Conservation (phyloP, 345 rosid genomes). For the Firmiana major region DNA sequence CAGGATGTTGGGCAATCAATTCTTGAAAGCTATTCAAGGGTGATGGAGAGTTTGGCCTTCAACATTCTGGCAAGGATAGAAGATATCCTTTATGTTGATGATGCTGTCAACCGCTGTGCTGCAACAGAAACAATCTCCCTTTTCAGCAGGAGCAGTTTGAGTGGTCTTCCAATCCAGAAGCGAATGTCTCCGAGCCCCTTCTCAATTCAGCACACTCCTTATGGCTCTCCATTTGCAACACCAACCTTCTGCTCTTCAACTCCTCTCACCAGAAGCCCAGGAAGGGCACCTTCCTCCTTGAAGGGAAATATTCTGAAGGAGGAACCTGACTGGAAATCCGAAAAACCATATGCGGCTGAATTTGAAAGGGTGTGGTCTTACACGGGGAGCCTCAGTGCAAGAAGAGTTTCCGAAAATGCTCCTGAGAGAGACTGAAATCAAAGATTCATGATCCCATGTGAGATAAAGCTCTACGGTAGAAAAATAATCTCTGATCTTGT, state of each 20-base stretch:
- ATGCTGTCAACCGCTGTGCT: conserved; percentile 53
- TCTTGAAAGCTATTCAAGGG: conserved; percentile 97
- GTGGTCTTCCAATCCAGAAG: conserved; percentile 68
- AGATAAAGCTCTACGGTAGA: neutral
- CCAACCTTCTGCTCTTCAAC: conserved; percentile 58
- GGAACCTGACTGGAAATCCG: conserved; percentile 31
- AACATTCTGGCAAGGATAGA: conserved; percentile 98
- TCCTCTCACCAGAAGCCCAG: conserved; percentile 56
- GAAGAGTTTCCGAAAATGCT: conserved; percentile 63
- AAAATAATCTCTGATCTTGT: conserved; percentile 26
- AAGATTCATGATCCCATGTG: neutral
- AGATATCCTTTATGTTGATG: conserved; percentile 88
- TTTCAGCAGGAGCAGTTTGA: conserved; percentile 54
- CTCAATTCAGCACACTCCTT: conserved; percentile 62
- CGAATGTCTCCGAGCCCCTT: conserved; percentile 69
- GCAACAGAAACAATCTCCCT: conserved; percentile 61
- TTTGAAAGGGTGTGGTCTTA: conserved; percentile 74
- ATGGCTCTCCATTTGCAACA: conserved; percentile 56
- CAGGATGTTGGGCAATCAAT: conserved; percentile 99
- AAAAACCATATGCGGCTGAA: conserved; percentile 35
- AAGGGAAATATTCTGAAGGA: conserved; percentile 43
- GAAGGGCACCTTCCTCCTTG: conserved; percentile 37
- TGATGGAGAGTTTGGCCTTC: conserved; percentile 97
- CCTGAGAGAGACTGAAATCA: conserved; percentile 85
- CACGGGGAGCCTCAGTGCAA: conserved; percentile 65